Evolutionary conservation across 768 basidiomycete genomes (phyloP), one percentile per base, ranked within the genome.

Genomic region (Lactifluus rugatus): DNA sequence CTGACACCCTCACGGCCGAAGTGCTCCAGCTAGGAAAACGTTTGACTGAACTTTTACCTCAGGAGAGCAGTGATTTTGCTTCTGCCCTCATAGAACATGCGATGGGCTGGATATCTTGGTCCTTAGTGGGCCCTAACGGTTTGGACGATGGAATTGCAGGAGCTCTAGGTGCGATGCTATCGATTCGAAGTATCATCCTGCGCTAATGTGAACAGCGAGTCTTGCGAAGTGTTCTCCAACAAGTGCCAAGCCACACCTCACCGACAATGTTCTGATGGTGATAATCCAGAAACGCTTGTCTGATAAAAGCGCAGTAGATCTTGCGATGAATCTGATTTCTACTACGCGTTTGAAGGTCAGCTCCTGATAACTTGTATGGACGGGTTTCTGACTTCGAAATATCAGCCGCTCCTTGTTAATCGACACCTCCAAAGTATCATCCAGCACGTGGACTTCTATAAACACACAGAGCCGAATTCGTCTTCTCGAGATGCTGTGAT

Each of bases 361-460:
- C 64, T 25, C 5, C 19, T 21, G 19, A 19, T 17, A 4, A 16
- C 42, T 45, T 23, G 14, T 31, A 17, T 49, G 3, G 37, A 17
- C 16, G n/a, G 11, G 21, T 54, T n/a, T 25, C 26, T 61, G 36
- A 42, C 41, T 51, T 16, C 19, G 53, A 58, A 0, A n/a, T 62
- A 23, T 49, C 17, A 75, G 89, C 89, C 89, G 1, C 75, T 80
- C 13, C 71, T 81, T n/a, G 78, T 87, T 49, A 92, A 92, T 65
- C 81, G 85, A 41, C 76, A 82, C 47, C 68, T 95, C 2, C 92
- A 94, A 73, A 80, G 77, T 21, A 76, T 92, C 57, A 69, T 93
- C 21, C 85, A 89, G 62, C 83, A 88, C 62, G 72, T 78, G 3
- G 74, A 81, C 11, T 85, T 93, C 67, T 78, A 74, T 68, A 76